Evolutionary conservation across 2,329 filamentous ascomycete species (phyloP), one percentile per base, ranked within the genome.

Genomic region (Colletotrichum aenigma): DNA sequence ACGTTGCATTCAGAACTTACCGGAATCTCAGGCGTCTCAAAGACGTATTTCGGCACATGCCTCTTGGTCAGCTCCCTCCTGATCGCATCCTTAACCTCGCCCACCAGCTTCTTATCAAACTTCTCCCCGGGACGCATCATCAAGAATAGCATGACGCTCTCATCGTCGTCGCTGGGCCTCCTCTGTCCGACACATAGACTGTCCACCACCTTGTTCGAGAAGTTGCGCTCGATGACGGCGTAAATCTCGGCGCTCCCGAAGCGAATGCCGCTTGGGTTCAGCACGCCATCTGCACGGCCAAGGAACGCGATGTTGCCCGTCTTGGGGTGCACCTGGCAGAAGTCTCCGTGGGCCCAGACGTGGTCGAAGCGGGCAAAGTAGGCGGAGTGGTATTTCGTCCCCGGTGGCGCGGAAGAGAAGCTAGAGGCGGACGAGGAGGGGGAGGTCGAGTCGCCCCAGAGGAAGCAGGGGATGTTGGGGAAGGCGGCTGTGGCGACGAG

Each of bases 191-290:
- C 94, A 72, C 94, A 96, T 32, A 97, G 88, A n/a, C 92, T 93
- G 81, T 97, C 95, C 6, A 88, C 87, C 5, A 97, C 85, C 66
- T 88, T 86, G 18, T 89, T 87, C 0, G 90, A 86, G 77, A 96
- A 96, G 70, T 89, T 86, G 28, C 88, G 85, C 83, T 95, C 93
- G 6, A 96, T 83, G 1, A 96, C 93, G 15, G 89, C 90, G 83
- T 97, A 97, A 38, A 97, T 94, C 83, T 97, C 95, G 1, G 94
- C 92, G 6, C 92, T 94, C 0, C 95, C 95, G 80, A 97, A 97
- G 0, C 95, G 89, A 13, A 97, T 92, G 0, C 95, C 95, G 8
- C 90, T 92, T 0, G 95, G 95, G 81, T 97, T 97, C 67, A 97
- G 85, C 3, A 97, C 94, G 15, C 94, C 95, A 80, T 97, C 95